Percentiles rank a stretch among this genome's conserved stretches.
Conservation (phyloP, 139 green algal species). For the Bryopsis sp. region DNA sequence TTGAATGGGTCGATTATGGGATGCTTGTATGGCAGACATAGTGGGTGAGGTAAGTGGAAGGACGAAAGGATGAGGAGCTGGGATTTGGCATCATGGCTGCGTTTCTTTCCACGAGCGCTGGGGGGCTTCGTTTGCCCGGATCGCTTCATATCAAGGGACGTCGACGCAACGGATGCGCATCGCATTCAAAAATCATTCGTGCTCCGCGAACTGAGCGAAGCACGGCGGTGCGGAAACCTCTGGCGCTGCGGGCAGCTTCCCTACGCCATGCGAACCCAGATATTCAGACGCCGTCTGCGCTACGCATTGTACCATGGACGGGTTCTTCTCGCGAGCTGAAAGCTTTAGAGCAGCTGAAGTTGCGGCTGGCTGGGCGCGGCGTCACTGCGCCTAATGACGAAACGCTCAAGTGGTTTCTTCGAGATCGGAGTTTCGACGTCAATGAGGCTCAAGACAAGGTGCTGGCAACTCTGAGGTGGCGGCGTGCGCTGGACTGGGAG, state of each 20-base stretch:
- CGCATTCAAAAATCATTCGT: too few species aligned
- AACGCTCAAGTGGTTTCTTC: conserved; percentile 63
- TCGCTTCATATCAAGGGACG: too few species aligned
- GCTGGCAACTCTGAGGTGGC: conserved; percentile 50
- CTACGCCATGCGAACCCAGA: neutral
- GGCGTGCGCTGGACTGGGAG: conserved; percentile 49
- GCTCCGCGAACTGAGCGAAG: too few species aligned
- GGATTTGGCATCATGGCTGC: too few species aligned
- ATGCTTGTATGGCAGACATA: too few species aligned
- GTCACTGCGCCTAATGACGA: conserved; percentile 28
- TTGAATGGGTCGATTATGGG: too few species aligned
- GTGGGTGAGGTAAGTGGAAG: too few species aligned
- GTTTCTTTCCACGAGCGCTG: too few species aligned
- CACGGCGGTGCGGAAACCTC: too few species aligned
- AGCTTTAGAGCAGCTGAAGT: conserved; percentile 38
- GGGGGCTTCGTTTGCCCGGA: too few species aligned
- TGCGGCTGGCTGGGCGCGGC: conserved; percentile 21
- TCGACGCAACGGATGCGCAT: too few species aligned
- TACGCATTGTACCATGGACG: conserved; percentile 9
- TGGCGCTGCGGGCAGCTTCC: neutral
- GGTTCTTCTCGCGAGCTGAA: neutral
- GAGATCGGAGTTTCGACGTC: conserved; percentile 69
- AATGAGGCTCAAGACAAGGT: conserved; percentile 73
- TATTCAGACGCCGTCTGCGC: neutral
- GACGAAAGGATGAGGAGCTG: too few species aligned